These are phyloP conservation scores for Talaromyces sp. DNA, from an alignment of 2,329 filamentous ascomycete genomes.

Conservation along the genomic window DNA sequence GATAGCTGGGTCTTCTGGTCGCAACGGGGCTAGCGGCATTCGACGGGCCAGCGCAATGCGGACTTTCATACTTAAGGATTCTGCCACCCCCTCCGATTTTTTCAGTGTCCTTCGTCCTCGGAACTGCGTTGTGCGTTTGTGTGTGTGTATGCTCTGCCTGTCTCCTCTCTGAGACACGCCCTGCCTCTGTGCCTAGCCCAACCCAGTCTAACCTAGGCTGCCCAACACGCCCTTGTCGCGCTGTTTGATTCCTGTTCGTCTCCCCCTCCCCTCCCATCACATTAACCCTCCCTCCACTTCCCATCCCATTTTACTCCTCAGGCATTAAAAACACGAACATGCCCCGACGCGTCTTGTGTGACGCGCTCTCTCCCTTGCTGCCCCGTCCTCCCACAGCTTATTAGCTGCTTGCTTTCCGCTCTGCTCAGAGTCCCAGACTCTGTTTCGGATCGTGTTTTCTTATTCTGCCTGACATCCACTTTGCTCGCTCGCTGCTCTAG, in stretches of 20 bases:
- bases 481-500: slow-evolving; percentile 2
- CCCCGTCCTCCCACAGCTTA: slow-evolving; percentile 14
- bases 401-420: slow-evolving; percentile 20
- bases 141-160: slow-evolving; percentile 20
- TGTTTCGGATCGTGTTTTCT: slow-evolving; percentile 10
- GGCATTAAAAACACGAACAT: slow-evolving; percentile 13
- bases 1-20: slow-evolving; percentile 35
- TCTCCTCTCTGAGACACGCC: not conserved
- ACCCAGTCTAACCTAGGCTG: not conserved
- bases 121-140: slow-evolving; percentile 30
- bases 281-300: not conserved
- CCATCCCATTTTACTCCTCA: not conserved
- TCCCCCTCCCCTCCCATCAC: too few relatives aligned
- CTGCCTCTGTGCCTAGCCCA: not conserved
- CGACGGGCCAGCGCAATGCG: slow-evolving; percentile 34
- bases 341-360: slow-evolving; percentile 8
- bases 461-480: slow-evolving; percentile 1
- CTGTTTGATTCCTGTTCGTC: slow-evolving; percentile 8
- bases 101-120: slow-evolving; percentile 38
- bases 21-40: slow-evolving; percentile 40
- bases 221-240: not conserved
- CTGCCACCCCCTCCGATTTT: slow-evolving; percentile 42
- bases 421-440: not conserved
- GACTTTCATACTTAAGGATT: slow-evolving; percentile 44
- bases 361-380: slow-evolving; percentile 18